Base-by-base conservation (phyloP, 169 alveolate species). In the Miamiensis avidus region DNA sequence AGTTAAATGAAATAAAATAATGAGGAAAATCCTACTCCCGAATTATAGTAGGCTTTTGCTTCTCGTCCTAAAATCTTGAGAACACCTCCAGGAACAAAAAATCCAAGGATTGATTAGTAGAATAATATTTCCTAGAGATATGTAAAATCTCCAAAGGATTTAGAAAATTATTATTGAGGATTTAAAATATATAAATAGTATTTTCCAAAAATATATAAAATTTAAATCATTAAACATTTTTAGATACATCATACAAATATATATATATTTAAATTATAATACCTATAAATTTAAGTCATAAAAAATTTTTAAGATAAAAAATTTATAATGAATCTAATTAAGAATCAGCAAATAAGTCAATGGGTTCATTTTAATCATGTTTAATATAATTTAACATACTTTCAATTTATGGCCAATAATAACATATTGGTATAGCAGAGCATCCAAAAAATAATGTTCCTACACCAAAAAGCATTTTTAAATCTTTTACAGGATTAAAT, bases 61-160 rank as follows among this genome's bases (percentile, higher is more conserved):
- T 74, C 84, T n/a, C 34, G 84, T 20, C 84, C 84, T 16, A 79
- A 79, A 79, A 79, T 79, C n/a, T 31, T 76, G 25, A 34, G 84
- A 20, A 79, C 84, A 64, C 84, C 84, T 25, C 76, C 84, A 25
- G n/a, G 64, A 15, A 49, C 30, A 73, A 6, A n/a, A 15, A 73
- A 15, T 15, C 31, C 31, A 73, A 15, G 28, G 26, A 15, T 15
- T 1, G 1, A n/a, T 73, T 26, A 73, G 20, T 65, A 26, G 6
- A 6, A 73, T 73, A 73, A 73, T 29, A 49, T 11, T 49, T 11
- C 4, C 69, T 11, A 49, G 69, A 49, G 20, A 20, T 11, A 4
- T 49, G 4, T 11, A 49, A 49, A 49, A 49, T 11, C 69, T 49
- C 69, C 4, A 49, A 49, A 49, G n/a, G n/a, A n/a, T n/a, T 49